Evolutionary conservation across 164 flowering plant species (phyloP).

Genomic region (Protea cynaroides): DNA sequence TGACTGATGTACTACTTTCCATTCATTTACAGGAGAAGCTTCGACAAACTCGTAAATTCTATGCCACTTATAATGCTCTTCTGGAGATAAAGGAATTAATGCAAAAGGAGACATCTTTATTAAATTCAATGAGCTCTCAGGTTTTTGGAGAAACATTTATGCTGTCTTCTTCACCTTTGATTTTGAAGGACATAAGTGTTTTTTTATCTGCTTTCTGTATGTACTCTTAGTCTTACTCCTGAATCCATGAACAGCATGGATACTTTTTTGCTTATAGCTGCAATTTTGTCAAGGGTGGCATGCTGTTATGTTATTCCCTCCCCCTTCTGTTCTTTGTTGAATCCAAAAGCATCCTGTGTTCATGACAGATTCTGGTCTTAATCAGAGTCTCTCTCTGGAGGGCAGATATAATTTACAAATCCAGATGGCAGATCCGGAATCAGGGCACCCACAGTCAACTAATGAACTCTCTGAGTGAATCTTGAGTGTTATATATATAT

Average conservation of each 20-base stretch:
- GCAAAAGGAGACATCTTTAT: slow-evolving; percentile 76
- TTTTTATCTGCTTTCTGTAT: neutral
- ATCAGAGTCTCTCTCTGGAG: no score
- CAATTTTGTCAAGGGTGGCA: neutral
- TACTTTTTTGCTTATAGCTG: neutral
- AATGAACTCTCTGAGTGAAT: neutral
- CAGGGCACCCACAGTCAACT: no score
- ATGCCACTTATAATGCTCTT: slow-evolving; percentile 89
- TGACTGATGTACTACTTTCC: neutral
- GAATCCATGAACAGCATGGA: neutral
- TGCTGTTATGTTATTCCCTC: neutral
- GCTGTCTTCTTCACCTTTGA: neutral
- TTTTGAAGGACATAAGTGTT: no score
- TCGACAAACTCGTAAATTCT: slow-evolving; percentile 66
- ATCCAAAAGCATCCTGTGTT: no score
- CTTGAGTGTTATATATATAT: no score
- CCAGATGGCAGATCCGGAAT: no score
- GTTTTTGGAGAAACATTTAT: slow-evolving; percentile 26
- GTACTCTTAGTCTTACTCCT: neutral
- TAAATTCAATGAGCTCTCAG: slow-evolving; percentile 82
- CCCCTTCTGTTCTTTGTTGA: no score
- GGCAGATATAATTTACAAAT: no score
- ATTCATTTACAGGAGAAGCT: slow-evolving; percentile 49
- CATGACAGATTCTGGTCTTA: no score
- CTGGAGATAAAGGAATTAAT: slow-evolving; percentile 80